Conservation (phyloP, 176 grass and related monocot genomes). For the Poa pratensis region DNA sequence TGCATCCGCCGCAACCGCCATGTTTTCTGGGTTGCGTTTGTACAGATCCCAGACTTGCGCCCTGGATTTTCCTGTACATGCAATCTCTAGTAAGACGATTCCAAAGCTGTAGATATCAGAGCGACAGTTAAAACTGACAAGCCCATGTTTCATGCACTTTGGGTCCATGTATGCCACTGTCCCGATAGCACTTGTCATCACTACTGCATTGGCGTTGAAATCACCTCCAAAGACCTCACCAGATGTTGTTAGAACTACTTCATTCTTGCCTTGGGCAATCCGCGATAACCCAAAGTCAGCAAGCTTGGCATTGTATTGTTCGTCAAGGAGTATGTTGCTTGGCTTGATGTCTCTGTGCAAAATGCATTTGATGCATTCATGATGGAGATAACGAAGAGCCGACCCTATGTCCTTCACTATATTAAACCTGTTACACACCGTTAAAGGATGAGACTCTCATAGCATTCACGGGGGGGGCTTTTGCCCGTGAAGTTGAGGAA, state of each 20-base stretch:
- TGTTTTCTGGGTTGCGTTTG: too few species aligned
- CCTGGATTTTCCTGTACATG: not conserved
- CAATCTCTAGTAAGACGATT: not conserved
- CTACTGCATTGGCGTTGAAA: too few species aligned
- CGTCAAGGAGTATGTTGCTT: not conserved
- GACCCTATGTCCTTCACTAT: not conserved
- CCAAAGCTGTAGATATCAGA: constrained; percentile 18
- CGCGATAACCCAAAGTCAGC: constrained; percentile 11
- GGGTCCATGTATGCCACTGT: not conserved
- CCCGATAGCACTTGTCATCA: too few species aligned
- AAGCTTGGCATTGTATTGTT: not conserved
- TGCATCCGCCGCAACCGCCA: too few species aligned
- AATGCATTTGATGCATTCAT: not conserved
- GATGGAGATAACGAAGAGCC: not conserved
- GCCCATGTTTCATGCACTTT: not conserved
- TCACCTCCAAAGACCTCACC: too few species aligned
- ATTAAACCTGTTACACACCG: not conserved
- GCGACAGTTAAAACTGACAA: not conserved
- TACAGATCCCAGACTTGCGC: too few species aligned
- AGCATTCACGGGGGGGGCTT: too few species aligned
- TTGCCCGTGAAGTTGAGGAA: too few species aligned
- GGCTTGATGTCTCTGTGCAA: constrained; percentile 18
- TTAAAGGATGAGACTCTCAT: too few species aligned
- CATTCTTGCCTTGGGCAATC: too few species aligned
- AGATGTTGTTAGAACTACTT: not conserved